Percentiles rank a stretch among this genome's conserved stretches.
Evolutionary conservation across 352 stramenopile species (phyloP).

Genomic region (Phytophthora colocasiae): DNA sequence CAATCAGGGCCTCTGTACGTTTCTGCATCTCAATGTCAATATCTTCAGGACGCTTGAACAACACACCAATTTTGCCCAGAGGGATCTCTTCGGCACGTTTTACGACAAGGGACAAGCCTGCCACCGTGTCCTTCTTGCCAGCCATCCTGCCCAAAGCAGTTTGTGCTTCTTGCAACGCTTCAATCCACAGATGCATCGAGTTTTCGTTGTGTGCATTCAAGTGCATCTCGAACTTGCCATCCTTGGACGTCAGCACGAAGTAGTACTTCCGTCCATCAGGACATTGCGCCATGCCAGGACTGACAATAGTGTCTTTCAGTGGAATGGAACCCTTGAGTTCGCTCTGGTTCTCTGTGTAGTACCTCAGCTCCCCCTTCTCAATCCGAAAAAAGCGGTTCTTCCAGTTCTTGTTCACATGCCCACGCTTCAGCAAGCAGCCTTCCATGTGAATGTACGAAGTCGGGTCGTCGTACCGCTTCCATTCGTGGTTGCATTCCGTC

Average conservation of each 20-base stretch:
- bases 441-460: constrained; percentile 91
- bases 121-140: constrained; percentile 59
- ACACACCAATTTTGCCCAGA: constrained; percentile 62
- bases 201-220: constrained; percentile 82
- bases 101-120: constrained; percentile 72
- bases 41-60: constrained; percentile 67
- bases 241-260: constrained; percentile 85
- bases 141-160: constrained; percentile 58
- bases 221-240: constrained; percentile 88
- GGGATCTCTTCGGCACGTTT: constrained; percentile 85
- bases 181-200: constrained; percentile 90
- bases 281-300: constrained; percentile 82
- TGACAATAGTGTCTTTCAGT: constrained; percentile 84
- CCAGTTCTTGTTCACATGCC: constrained; percentile 90
- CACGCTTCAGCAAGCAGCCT: constrained; percentile 82
- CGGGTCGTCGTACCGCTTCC: constrained; percentile 87
- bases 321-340: constrained; percentile 75
- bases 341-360: constrained; percentile 86
- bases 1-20: constrained; percentile 78
- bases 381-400: constrained; percentile 91
- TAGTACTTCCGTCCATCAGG: constrained; percentile 86
- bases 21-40: constrained; percentile 80
- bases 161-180: constrained; percentile 83
- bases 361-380: constrained; percentile 79
- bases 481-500: constrained; percentile 77